These are phyloP conservation scores for Daldinia bambusicola DNA, from an alignment of 495 filamentous ascomycete genomes.

Conservation along the genomic window DNA sequence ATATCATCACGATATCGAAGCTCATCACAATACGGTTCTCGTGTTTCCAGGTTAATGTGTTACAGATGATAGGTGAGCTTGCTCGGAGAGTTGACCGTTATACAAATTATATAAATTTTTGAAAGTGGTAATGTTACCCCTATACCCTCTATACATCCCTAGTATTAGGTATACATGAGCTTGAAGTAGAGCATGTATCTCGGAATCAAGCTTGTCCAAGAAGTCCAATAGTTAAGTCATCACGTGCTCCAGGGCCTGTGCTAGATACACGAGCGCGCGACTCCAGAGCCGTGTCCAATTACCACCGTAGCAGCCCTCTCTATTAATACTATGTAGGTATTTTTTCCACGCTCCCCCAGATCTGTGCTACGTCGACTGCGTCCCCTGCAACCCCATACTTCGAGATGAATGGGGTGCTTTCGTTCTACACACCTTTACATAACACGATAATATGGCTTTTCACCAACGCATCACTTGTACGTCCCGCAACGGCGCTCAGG, in stretches of 20 bases:
- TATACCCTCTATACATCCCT: not conserved
- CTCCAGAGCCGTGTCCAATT: conserved; percentile 8
- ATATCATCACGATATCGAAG: conserved; percentile 16
- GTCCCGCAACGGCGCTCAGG: not conserved
- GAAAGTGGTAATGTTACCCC: not conserved
- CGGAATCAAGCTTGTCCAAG: not conserved
- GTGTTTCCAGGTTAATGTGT: conserved; percentile 9
- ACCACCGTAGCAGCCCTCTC: not conserved
- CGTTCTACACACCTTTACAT: not conserved
- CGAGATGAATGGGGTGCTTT: not conserved
- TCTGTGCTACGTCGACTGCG: not conserved
- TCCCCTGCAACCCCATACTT: not conserved
- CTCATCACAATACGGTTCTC: conserved; percentile 18
- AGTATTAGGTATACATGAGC: not conserved
- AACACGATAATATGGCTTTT: not conserved
- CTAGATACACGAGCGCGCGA: not conserved
- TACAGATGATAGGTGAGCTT: conserved; percentile 1
- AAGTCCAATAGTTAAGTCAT: not conserved
- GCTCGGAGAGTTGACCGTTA: not conserved
- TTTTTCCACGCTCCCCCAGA: not conserved
- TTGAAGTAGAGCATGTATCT: conserved; percentile 11
- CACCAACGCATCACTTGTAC: conserved; percentile 6
- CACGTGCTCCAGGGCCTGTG: not conserved
- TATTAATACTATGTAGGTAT: not conserved
- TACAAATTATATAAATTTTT: not conserved